A percentile compares a stretch with the other conserved stretches of the same genome.
Conservation (phyloP, 106 monocot species). For the Triglochin maritima region DNA sequence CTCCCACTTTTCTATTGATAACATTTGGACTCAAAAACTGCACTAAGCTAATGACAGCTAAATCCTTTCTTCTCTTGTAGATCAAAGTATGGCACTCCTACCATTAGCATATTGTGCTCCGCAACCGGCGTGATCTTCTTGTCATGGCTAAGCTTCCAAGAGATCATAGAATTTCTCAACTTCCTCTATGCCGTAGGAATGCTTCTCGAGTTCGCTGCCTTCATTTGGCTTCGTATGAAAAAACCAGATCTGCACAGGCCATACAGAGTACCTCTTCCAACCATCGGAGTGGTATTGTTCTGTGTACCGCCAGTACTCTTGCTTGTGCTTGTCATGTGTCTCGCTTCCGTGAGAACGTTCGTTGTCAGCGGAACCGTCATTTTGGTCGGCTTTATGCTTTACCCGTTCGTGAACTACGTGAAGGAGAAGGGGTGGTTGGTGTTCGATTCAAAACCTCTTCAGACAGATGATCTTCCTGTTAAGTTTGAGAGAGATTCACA, state of each 20-base stretch:
- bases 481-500: background rate
- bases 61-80: slow-evolving; percentile 29
- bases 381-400: slow-evolving; percentile 40
- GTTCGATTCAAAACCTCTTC: slow-evolving; percentile 22
- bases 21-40: no score
- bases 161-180: slow-evolving; percentile 79
- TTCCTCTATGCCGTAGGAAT: slow-evolving; percentile 77
- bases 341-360: slow-evolving; percentile 65
- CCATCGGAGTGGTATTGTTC: slow-evolving; percentile 30
- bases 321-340: slow-evolving; percentile 65
- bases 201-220: slow-evolving; percentile 82
- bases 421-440: slow-evolving; percentile 39
- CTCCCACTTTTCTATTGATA: no score
- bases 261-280: slow-evolving; percentile 49
- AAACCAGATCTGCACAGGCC: slow-evolving; percentile 67
- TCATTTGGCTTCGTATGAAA: slow-evolving; percentile 60
- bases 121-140: slow-evolving; percentile 67
- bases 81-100: slow-evolving; percentile 82
- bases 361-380: slow-evolving; percentile 42
- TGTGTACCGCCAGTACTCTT: slow-evolving; percentile 52
- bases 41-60: background rate
- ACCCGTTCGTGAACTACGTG: slow-evolving; percentile 33
- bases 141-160: slow-evolving; percentile 91
- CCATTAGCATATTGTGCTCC: slow-evolving; percentile 70
- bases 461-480: slow-evolving; percentile 1